Conservation (phyloP, 148 eudicot genomes). For the Heliamphora exappendiculata region DNA sequence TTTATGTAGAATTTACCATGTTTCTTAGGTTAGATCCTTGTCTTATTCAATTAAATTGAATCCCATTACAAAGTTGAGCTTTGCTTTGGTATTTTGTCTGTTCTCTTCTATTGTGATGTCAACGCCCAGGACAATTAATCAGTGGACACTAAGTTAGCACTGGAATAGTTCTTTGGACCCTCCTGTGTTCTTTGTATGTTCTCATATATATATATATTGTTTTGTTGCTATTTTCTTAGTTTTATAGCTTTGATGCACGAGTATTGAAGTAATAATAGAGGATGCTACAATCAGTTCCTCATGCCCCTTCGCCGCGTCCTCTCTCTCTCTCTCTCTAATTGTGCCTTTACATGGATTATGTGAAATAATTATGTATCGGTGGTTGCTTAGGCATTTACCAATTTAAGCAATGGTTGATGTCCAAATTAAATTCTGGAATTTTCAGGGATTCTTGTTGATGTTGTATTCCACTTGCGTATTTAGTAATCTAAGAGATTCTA, state of each 20-base stretch:
- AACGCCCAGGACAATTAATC: neutral
- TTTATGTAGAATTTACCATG: neutral
- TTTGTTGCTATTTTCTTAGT: neutral
- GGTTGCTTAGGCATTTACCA: neutral
- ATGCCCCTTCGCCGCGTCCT: neutral
- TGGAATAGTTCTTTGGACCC: neutral
- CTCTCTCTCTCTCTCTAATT: neutral
- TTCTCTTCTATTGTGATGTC: neutral
- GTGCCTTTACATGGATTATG: neutral
- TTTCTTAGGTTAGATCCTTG: neutral
- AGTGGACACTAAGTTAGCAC: neutral
- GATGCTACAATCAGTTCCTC: neutral
- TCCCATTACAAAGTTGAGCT: no score
- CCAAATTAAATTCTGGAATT: neutral
- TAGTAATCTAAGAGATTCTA: neutral
- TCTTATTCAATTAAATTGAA: no score
- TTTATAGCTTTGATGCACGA: neutral
- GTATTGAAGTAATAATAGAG: neutral
- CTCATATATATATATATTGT: neutral
- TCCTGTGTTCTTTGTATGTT: neutral
- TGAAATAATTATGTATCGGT: neutral
- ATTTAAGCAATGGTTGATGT: neutral
- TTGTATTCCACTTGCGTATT: neutral
- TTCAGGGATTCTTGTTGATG: neutral
- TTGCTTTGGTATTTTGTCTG: no score